Percentiles rank a stretch among this genome's conserved stretches.
Evolutionary conservation across 305 asterid species (phyloP).

Genomic region (Fraxinus nigra): DNA sequence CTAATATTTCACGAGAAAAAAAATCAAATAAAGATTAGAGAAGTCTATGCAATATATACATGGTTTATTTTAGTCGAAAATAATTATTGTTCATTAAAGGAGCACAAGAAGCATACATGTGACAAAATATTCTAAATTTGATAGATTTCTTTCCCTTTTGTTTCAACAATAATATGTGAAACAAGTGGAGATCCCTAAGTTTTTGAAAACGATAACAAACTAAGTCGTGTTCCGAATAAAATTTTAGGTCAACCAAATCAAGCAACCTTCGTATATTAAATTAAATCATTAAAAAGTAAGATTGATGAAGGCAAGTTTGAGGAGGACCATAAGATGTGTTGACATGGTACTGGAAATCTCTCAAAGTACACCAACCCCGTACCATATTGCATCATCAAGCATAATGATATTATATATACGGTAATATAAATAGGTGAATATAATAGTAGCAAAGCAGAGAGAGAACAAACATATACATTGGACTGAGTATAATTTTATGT

Average conservation of each 20-base stretch:
- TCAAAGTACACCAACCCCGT: slow-evolving; percentile 7
- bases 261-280: background rate
- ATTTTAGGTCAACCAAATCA: background rate
- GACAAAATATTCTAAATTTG: background rate
- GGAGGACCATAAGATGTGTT: background rate
- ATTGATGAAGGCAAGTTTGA: background rate
- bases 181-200: background rate
- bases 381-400: slow-evolving; percentile 2
- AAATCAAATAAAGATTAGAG: background rate
- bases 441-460: background rate
- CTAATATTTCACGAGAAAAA: background rate
- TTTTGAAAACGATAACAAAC: background rate
- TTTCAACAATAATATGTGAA: background rate
- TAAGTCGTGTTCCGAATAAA: background rate
- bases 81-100: background rate
- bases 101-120: background rate
- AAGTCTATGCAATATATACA: background rate
- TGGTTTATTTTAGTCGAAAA: background rate
- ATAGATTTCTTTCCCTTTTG: background rate
- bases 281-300: background rate
- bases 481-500: background rate
- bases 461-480: background rate
- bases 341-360: background rate
- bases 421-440: background rate
- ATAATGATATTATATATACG: background rate